Evolutionary conservation across 495 filamentous ascomycete genomes (phyloP).

Genomic region (Aspergillus biplanus): DNA sequence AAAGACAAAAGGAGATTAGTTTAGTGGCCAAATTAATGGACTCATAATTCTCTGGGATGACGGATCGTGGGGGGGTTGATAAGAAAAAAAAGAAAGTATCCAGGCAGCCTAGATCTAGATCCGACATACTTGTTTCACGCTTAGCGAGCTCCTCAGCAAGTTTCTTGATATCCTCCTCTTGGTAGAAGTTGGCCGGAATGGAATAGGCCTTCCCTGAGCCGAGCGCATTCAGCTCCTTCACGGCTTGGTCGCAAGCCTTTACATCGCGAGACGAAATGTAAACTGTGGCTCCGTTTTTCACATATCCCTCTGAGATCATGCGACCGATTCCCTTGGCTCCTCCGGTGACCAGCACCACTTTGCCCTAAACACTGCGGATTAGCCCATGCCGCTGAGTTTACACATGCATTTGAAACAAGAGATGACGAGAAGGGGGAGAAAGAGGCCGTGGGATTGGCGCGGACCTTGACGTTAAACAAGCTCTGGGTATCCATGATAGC

Average conservation of each 20-base stretch:
- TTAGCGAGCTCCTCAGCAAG: constrained; percentile 65
- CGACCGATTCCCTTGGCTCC: constrained; percentile 73
- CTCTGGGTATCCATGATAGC: constrained; percentile 55
- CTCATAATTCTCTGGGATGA: not conserved
- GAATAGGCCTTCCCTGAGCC: constrained; percentile 65
- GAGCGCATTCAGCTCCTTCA: constrained; percentile 61
- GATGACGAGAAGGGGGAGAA: not conserved
- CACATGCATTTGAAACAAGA: not conserved
- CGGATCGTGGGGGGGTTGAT: not conserved
- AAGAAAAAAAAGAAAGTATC: not conserved
- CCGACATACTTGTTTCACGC: constrained; percentile 59
- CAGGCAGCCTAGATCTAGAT: not conserved
- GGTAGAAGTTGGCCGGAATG: constrained; percentile 74
- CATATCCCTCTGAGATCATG: constrained; percentile 81
- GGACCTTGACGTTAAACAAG: constrained; percentile 63
- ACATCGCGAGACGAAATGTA: constrained; percentile 80
- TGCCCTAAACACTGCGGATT: constrained; percentile 53
- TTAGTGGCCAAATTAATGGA: not conserved
- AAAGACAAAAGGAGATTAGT: not conserved
- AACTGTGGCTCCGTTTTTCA: constrained; percentile 78
- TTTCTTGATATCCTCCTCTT: constrained; percentile 67
- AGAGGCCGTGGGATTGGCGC: constrained; percentile 14
- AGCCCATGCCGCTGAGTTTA: constrained; percentile 8
- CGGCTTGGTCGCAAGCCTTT: constrained; percentile 61
- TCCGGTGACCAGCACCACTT: constrained; percentile 75